Evolutionary conservation across 164 flowering plant genomes (phyloP).

Genomic region (Hamamelis virginiana): DNA sequence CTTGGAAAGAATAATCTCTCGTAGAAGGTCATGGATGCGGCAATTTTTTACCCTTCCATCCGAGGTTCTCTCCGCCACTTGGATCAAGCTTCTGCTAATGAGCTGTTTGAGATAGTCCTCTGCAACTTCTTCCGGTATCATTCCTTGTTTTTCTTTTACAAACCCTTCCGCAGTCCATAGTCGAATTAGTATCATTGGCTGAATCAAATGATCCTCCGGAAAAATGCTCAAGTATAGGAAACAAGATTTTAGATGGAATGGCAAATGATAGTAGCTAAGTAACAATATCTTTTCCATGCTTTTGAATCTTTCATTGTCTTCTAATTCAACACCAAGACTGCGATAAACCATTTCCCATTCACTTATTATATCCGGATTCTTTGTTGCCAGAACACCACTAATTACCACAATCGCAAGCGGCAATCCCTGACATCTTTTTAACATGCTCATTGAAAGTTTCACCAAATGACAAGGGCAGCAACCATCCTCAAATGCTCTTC

Average conservation of each 20-base stretch:
- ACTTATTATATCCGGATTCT: too few species aligned
- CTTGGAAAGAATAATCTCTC: too few species aligned
- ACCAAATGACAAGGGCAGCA: constrained; percentile 24
- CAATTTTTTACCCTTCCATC: constrained; percentile 7
- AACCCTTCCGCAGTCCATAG: constrained; percentile 21
- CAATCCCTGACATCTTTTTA: constrained; percentile 16
- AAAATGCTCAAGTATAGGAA: constrained; percentile 10
- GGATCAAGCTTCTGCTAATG: too few species aligned
- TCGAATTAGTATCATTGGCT: constrained; percentile 9
- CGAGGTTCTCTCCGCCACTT: not conserved
- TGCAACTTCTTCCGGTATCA: constrained; percentile 21
- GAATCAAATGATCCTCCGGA: constrained; percentile 9
- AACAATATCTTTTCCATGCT: not conserved
- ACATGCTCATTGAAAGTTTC: not conserved
- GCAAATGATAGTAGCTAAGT: constrained; percentile 20
- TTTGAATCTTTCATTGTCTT: not conserved
- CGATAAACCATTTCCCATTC: too few species aligned
- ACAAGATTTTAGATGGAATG: constrained; percentile 12
- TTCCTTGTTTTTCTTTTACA: not conserved
- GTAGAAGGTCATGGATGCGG: constrained; percentile 9
- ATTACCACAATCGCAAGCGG: too few species aligned
- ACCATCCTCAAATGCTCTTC: constrained; percentile 7
- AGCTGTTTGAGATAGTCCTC: constrained; percentile 20
- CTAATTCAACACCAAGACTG: too few species aligned
- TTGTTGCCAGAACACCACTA: too few species aligned